A percentile compares a stretch with the other conserved stretches of the same genome.
phyloP scores from a whole-genome alignment of 345 rosid genomes.

The Erucastrum elatum region DNA sequence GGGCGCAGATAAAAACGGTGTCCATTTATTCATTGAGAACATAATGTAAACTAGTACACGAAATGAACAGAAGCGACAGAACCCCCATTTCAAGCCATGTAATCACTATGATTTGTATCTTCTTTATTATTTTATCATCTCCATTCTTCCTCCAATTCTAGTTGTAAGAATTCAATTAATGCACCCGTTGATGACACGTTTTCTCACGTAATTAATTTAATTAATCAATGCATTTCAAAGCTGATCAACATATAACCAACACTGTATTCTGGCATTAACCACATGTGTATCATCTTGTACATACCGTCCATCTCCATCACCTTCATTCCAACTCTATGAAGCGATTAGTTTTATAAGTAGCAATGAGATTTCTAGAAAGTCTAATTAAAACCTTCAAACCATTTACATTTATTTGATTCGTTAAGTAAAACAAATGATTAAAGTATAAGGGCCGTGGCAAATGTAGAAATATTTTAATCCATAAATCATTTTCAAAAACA shows the following conservation, averaged over 20 bases:
- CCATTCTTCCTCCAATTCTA: neutral
- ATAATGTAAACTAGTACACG: too few relatives aligned
- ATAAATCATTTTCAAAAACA: neutral
- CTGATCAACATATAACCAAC: neutral
- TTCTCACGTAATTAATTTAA: neutral
- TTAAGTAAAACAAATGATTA: neutral
- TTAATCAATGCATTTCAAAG: neutral
- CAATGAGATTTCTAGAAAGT: neutral
- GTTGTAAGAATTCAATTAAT: neutral
- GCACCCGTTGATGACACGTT: neutral
- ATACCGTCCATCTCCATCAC: neutral
- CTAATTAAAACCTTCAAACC: neutral
- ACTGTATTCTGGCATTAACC: neutral
- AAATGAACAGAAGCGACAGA: too few relatives aligned
- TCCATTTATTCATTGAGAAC: too few relatives aligned
- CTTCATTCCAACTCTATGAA: neutral
- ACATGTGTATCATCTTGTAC: neutral
- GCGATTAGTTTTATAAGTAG: neutral
- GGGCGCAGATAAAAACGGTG: too few relatives aligned
- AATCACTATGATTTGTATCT: too few relatives aligned
- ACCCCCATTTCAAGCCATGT: too few relatives aligned
- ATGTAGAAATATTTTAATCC: neutral
- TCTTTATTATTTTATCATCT: neutral
- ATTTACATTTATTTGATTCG: neutral
- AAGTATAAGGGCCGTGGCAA: neutral